phyloP scores from a whole-genome alignment of 2,329 filamentous ascomycete species.

The Acephala macrosclerotiorum region DNA sequence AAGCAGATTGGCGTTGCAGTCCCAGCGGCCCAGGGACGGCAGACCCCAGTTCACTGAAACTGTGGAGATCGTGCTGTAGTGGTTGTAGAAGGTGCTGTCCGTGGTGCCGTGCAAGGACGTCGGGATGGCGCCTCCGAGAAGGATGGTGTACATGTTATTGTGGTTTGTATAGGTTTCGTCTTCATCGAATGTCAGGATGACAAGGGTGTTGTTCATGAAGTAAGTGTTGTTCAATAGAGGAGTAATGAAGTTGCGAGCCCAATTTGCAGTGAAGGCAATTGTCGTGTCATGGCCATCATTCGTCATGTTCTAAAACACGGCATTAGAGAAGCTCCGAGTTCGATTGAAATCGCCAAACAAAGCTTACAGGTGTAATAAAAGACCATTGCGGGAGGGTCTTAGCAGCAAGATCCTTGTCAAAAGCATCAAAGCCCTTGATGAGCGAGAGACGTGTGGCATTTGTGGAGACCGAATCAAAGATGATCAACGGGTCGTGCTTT shows the following conservation, averaged over 20 bases:
- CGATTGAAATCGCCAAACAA: neutral
- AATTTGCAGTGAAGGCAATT: conserved; percentile 55
- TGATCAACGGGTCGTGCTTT: conserved; percentile 64
- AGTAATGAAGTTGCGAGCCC: conserved; percentile 58
- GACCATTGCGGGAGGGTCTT: conserved; percentile 68
- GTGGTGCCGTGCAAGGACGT: conserved; percentile 53
- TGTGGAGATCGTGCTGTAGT: conserved; percentile 49
- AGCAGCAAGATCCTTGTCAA: conserved; percentile 63
- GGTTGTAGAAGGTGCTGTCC: conserved; percentile 56
- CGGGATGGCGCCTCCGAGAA: conserved; percentile 61
- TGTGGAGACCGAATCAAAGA: conserved; percentile 60
- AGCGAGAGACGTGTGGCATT: conserved; percentile 58
- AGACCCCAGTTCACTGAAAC: conserved; percentile 50
- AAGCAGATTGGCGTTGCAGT: conserved; percentile 44
- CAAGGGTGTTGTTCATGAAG: conserved; percentile 59
- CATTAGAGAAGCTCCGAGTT: neutral
- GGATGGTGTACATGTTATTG: conserved; percentile 59
- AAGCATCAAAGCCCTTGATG: conserved; percentile 68
- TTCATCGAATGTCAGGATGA: conserved; percentile 64
- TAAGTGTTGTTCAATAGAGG: conserved; percentile 57
- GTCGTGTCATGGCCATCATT: conserved; percentile 68
- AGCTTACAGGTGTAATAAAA: conserved; percentile 58
- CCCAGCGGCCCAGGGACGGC: conserved; percentile 50
- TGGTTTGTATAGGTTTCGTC: conserved; percentile 56
- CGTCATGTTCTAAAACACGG: conserved; percentile 57